Conservation (phyloP, 495 filamentous ascomycete genomes). For the Aeminium ludgeri region DNA sequence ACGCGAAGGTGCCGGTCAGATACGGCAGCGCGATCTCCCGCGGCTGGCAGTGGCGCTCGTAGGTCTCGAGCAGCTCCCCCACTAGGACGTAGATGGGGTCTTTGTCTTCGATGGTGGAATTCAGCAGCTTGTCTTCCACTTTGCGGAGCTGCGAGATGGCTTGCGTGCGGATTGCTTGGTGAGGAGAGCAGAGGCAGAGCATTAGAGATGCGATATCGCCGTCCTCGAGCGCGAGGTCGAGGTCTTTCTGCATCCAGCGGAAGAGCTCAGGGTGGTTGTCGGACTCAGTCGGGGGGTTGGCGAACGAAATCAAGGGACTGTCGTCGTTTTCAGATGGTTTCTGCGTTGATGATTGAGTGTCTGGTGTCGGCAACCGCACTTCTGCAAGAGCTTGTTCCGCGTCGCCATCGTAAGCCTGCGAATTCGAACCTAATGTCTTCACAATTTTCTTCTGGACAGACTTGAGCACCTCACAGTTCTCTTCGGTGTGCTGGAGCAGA, state of each 20-base stretch:
- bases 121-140: conserved; percentile 36
- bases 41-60: conserved; percentile 25
- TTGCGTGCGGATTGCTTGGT: conserved; percentile 57
- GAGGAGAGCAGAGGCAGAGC: conserved; percentile 55
- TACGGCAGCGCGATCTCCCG: conserved; percentile 41
- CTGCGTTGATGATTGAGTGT: too few relatives aligned
- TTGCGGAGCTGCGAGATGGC: conserved; percentile 50
- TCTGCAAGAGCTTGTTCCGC: too few relatives aligned
- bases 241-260: conserved; percentile 56
- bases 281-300: conserved; percentile 24
- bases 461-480: neutral
- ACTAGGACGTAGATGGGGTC: conserved; percentile 58
- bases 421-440: neutral
- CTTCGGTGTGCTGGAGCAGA: neutral
- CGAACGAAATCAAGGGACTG: conserved; percentile 5
- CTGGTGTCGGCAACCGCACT: too few relatives aligned
- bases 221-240: conserved; percentile 57
- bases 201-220: conserved; percentile 49
- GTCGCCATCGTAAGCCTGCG: too few relatives aligned
- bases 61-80: conserved; percentile 62
- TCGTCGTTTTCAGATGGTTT: too few relatives aligned
- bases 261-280: conserved; percentile 42
- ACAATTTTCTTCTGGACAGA: neutral
- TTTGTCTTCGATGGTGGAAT: conserved; percentile 54
- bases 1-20: conserved; percentile 56